Conservation (phyloP, 148 eudicot species). For the Silene uniflora region DNA sequence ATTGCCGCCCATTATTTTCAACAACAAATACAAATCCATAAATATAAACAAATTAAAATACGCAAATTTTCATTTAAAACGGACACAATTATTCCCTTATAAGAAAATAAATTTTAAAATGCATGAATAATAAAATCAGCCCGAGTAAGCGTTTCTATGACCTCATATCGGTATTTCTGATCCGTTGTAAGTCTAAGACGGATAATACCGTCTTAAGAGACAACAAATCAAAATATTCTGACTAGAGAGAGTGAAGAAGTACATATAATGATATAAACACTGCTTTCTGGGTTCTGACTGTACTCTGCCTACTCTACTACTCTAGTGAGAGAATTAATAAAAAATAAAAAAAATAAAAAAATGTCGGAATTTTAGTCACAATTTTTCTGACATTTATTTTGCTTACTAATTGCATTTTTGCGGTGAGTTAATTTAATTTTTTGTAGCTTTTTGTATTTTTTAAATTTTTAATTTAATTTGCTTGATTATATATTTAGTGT, state of each 20-base stretch:
- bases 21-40: not conserved
- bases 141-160: too few relatives aligned
- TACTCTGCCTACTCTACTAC: not conserved
- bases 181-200: too few relatives aligned
- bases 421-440: not conserved
- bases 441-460: not conserved
- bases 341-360: not conserved
- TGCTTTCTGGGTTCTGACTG: not conserved
- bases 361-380: not conserved
- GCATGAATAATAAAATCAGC: too few relatives aligned
- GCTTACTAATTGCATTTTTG: not conserved
- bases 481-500: too few relatives aligned
- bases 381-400: not conserved
- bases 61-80: too few relatives aligned
- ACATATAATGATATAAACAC: not conserved
- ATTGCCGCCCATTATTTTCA: constrained; percentile 3
- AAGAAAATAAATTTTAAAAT: too few relatives aligned
- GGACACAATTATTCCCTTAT: too few relatives aligned
- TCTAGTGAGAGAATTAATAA: not conserved
- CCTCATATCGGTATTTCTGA: too few relatives aligned
- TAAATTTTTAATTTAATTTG: too few relatives aligned
- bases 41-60: too few relatives aligned
- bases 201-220: not conserved
- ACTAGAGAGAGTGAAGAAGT: not conserved
- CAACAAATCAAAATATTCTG: not conserved